Conservation (phyloP, 192 early-diverging fungal species). For the Gamsiella multidivaricata region DNA sequence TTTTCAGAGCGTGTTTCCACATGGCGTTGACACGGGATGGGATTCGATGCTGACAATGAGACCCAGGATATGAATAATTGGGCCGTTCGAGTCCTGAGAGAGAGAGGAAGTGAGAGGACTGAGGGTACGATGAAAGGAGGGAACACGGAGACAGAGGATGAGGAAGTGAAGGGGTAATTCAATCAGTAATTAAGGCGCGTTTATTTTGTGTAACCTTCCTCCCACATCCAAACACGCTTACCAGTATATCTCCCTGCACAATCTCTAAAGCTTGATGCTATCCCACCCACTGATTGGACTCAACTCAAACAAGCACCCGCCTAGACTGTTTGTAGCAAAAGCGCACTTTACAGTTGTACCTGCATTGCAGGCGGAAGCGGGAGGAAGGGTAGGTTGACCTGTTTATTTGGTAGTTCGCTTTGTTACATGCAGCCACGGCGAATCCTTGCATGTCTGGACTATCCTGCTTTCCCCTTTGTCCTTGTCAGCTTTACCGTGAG, state of each 20-base stretch:
- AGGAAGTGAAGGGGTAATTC: no score
- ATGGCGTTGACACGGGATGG: no score
- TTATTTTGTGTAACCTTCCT: conserved; percentile 11
- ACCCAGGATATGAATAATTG: no score
- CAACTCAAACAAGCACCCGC: neutral
- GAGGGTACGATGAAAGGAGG: no score
- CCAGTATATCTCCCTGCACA: conserved; percentile 13
- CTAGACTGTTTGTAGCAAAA: neutral
- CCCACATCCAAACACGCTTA: neutral
- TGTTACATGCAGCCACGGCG: neutral
- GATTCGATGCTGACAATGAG: no score
- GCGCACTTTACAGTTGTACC: neutral
- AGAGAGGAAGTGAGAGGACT: no score
- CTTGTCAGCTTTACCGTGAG: neutral
- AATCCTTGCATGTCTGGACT: conserved; percentile 1
- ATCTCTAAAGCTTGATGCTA: conserved; percentile 19
- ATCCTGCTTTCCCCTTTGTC: neutral
- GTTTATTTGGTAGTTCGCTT: neutral
- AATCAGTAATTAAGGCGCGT: neutral
- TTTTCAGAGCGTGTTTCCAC: no score
- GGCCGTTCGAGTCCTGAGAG: no score
- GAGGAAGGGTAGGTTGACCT: no score
- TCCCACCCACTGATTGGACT: neutral
- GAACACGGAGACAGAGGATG: no score
- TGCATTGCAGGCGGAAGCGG: no score